phyloP scores from a whole-genome alignment of 352 stramenopile genomes.

The Globisporangium spinosum region DNA sequence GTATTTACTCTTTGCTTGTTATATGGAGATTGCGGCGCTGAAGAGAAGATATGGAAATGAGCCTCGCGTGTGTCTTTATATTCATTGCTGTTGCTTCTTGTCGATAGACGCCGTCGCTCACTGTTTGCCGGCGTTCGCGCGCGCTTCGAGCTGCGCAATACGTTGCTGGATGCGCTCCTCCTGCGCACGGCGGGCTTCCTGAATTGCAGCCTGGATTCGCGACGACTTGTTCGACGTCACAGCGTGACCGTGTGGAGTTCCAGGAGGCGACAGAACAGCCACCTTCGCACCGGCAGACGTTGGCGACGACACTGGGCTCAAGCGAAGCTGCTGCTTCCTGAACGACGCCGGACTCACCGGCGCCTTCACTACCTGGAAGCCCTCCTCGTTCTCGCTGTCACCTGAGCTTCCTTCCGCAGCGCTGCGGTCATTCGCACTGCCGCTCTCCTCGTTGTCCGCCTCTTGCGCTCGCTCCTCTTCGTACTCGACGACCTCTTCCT shows the following conservation, averaged over 20 bases:
- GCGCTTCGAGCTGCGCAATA: constrained; percentile 48
- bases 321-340: constrained; percentile 1
- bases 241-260: constrained; percentile 31
- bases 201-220: constrained; percentile 51
- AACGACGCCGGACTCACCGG: constrained; percentile 17
- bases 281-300: not conserved
- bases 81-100: not conserved
- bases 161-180: constrained; percentile 53
- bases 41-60: not conserved
- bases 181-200: constrained; percentile 42
- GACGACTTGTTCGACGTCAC: constrained; percentile 36
- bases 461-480: constrained; percentile 29
- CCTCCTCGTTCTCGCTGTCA: constrained; percentile 37
- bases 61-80: not conserved
- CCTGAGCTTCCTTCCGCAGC: constrained; percentile 16
- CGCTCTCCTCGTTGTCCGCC: constrained; percentile 28
- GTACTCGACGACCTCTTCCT: constrained; percentile 35
- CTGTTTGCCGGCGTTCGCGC: constrained; percentile 8
- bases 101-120: not conserved
- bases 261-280: constrained; percentile 20
- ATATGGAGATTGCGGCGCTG: not conserved
- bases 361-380: constrained; percentile 37
- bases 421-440: constrained; percentile 18
- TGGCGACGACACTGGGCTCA: constrained; percentile 17
- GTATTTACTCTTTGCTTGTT: not conserved